phyloP scores from a whole-genome alignment of 257 asterid species.

The Jasminum sambac region DNA sequence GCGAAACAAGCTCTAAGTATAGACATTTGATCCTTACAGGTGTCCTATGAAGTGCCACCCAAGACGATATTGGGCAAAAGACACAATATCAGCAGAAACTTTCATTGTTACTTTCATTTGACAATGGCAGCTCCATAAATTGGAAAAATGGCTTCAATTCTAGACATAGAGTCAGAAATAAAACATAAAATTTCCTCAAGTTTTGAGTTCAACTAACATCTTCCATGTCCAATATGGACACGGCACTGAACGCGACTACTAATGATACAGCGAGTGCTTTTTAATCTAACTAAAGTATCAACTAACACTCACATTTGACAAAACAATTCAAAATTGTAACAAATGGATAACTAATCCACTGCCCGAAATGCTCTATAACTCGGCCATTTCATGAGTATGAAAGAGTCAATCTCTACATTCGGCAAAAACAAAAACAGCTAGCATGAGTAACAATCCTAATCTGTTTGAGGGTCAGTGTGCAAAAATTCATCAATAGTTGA shows the following conservation, averaged over 20 bases:
- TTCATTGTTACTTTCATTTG: background rate
- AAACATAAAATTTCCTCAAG: background rate
- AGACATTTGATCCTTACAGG: background rate
- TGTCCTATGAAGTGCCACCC: background rate
- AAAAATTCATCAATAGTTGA: constrained; percentile 55
- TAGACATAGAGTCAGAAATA: background rate
- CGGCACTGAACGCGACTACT: background rate
- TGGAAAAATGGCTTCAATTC: background rate
- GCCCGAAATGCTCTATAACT: too few relatives aligned
- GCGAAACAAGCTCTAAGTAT: too few relatives aligned
- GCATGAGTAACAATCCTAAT: constrained; percentile 17
- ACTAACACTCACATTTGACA: background rate
- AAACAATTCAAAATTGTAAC: background rate
- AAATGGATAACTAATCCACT: background rate
- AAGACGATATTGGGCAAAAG: background rate
- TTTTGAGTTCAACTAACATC: background rate
- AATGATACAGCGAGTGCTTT: background rate
- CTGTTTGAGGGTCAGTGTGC: constrained; percentile 54
- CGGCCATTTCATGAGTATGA: too few relatives aligned
- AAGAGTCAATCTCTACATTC: too few relatives aligned
- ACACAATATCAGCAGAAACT: background rate
- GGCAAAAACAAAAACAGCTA: too few relatives aligned
- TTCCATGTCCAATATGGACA: background rate
- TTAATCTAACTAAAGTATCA: background rate
- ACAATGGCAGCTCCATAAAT: background rate